phyloP scores from a whole-genome alignment of 495 filamentous ascomycete species.

The Baudoinia panamericana region DNA sequence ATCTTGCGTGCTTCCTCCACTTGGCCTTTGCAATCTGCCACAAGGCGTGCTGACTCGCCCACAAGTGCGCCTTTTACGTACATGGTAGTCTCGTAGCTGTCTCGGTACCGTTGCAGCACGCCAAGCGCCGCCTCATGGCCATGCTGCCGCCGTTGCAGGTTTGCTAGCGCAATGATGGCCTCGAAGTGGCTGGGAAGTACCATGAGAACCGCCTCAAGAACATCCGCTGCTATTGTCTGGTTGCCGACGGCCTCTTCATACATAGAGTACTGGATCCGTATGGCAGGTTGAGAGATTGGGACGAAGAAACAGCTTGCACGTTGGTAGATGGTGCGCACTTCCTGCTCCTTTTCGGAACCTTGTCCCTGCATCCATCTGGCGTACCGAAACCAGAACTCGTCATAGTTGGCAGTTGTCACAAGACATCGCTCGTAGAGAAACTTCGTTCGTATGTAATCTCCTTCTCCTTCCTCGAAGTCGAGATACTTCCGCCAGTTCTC shows the following conservation, averaged over 20 bases:
- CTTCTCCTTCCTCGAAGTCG: conserved; percentile 86
- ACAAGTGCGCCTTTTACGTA: conserved; percentile 77
- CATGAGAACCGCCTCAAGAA: conserved; percentile 68
- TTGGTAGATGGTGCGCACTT: conserved; percentile 87
- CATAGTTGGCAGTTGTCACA: conserved; percentile 84
- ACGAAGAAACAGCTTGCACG: conserved; percentile 73
- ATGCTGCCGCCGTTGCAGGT: conserved; percentile 68
- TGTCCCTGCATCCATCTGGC: conserved; percentile 93
- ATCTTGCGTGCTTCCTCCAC: conserved; percentile 75
- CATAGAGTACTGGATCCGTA: conserved; percentile 81
- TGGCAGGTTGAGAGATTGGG: conserved; percentile 64
- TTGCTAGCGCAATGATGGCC: conserved; percentile 78
- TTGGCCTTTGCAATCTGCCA: conserved; percentile 85
- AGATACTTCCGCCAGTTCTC: conserved; percentile 95
- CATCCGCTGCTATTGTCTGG: conserved; percentile 63
- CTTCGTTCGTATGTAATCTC: conserved; percentile 56
- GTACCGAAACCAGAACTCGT: conserved; percentile 96
- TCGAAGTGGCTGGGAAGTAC: conserved; percentile 64
- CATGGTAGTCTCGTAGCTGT: conserved; percentile 55
- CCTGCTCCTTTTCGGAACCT: conserved; percentile 69
- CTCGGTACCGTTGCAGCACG: conserved; percentile 68
- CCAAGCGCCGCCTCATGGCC: conserved; percentile 80
- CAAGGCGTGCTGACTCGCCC: conserved; percentile 73
- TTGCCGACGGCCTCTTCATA: conserved; percentile 80
- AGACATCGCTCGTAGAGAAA: conserved; percentile 91